Evolutionary conservation across 257 asterid genomes (phyloP).

Genomic region (Solanum phureja): DNA sequence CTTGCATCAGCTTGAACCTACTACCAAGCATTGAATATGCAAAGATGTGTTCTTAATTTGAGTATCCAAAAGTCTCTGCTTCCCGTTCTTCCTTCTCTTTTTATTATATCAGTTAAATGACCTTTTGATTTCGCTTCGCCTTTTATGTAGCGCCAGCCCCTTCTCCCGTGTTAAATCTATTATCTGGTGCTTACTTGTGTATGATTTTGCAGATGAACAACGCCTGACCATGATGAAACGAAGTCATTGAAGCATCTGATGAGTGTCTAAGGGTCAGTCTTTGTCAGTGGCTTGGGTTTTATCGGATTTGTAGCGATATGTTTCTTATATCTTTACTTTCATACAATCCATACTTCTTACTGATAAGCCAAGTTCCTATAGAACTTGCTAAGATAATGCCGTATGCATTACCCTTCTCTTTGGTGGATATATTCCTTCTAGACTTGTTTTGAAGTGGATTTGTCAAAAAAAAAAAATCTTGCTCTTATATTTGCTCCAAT

Average conservation of each 20-base stretch:
- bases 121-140: not conserved
- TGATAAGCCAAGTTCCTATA: not conserved
- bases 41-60: not conserved
- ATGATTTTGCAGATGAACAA: not conserved
- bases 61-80: not conserved
- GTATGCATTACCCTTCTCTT: not conserved
- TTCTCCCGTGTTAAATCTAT: not conserved
- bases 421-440: not conserved
- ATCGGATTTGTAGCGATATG: no score
- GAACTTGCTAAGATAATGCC: not conserved
- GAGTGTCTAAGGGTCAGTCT: not conserved
- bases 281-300: slow-evolving; percentile 2
- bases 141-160: not conserved
- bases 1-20: not conserved
- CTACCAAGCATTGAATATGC: not conserved
- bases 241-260: not conserved
- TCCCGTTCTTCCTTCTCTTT: not conserved
- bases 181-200: not conserved
- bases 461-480: not conserved
- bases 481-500: not conserved
- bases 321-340: not conserved
- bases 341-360: not conserved
- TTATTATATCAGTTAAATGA: not conserved
- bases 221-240: not conserved
- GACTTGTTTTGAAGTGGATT: not conserved